phyloP scores from a whole-genome alignment of 1,284 basidiomycete genomes.

The Ustilago shanxiensis region DNA sequence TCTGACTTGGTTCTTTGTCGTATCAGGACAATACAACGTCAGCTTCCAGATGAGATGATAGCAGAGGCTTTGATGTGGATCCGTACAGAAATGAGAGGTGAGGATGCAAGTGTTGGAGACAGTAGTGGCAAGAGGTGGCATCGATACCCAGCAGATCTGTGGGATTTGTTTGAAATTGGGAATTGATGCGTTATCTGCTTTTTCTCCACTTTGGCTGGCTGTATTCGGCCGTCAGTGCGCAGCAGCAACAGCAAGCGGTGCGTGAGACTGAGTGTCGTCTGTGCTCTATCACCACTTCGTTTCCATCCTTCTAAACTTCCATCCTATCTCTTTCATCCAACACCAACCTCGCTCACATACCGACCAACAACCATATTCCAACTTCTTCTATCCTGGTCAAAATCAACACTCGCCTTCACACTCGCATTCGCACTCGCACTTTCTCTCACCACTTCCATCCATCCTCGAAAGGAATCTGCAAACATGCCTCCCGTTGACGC shows the following conservation, averaged over 20 bases:
- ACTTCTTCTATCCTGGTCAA: background rate
- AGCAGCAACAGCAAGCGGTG: slow-evolving; percentile 1
- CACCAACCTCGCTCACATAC: background rate
- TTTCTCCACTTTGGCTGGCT: slow-evolving; percentile 1
- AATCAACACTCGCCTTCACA: background rate
- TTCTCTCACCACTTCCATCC: background rate
- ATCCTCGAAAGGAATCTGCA: background rate
- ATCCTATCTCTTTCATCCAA: background rate
- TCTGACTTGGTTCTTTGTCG: background rate
- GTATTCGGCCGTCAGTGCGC: slow-evolving; percentile 7
- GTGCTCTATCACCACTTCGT: background rate
- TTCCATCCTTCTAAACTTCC: background rate
- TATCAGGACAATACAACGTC: too few species aligned
- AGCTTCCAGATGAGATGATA: too few species aligned
- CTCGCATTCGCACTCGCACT: background rate
- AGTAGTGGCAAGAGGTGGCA: too few species aligned
- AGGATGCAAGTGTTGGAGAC: too few species aligned
- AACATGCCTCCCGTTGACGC: slow-evolving; percentile 60
- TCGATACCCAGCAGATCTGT: too few species aligned
- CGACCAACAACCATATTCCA: background rate
- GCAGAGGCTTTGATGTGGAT: too few species aligned
- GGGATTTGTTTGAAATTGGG: too few species aligned
- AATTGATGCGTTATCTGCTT: background rate
- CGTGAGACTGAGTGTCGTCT: too few species aligned
- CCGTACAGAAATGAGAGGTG: background rate